phyloP scores from a whole-genome alignment of 495 filamentous ascomycete genomes.

The Penicillium egyptiacum region DNA sequence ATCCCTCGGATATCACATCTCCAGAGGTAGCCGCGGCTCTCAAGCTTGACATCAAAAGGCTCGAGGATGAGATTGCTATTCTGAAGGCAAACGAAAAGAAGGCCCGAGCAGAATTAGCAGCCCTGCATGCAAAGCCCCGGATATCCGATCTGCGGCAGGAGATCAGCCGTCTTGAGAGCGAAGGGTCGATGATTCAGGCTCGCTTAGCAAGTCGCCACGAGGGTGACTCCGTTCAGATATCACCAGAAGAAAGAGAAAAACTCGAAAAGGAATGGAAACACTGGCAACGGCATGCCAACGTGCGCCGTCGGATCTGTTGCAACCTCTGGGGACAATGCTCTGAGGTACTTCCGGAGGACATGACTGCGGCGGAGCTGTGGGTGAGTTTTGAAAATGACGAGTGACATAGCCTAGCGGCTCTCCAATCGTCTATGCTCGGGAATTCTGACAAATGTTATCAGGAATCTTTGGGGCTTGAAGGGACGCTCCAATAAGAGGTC shows the following conservation, averaged over 20 bases:
- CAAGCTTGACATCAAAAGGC: constrained; percentile 48
- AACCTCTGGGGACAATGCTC: constrained; percentile 52
- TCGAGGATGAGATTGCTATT: constrained; percentile 49
- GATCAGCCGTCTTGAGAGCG: constrained; percentile 46
- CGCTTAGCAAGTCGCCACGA: constrained; percentile 41
- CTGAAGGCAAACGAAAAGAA: constrained; percentile 54
- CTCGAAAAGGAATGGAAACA: constrained; percentile 51
- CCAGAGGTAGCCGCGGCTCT: constrained; percentile 49
- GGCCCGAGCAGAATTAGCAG: constrained; percentile 47
- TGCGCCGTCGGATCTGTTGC: constrained; percentile 52
- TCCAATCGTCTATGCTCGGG: neutral
- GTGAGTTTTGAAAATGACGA: constrained; percentile 34
- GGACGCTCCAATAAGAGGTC: constrained; percentile 28
- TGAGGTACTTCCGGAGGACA: constrained; percentile 48
- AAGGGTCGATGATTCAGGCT: constrained; percentile 42
- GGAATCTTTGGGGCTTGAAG: constrained; percentile 49
- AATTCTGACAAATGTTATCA: constrained; percentile 22
- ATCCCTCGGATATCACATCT: constrained; percentile 42
- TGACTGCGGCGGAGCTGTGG: constrained; percentile 51
- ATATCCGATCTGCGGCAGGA: constrained; percentile 50
- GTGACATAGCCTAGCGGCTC: neutral
- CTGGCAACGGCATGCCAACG: constrained; percentile 49
- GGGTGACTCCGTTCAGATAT: constrained; percentile 35
- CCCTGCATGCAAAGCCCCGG: constrained; percentile 50
- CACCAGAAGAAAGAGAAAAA: constrained; percentile 45